Base-by-base conservation (phyloP, 139 green algal species). In the Nannochloris sp. region DNA sequence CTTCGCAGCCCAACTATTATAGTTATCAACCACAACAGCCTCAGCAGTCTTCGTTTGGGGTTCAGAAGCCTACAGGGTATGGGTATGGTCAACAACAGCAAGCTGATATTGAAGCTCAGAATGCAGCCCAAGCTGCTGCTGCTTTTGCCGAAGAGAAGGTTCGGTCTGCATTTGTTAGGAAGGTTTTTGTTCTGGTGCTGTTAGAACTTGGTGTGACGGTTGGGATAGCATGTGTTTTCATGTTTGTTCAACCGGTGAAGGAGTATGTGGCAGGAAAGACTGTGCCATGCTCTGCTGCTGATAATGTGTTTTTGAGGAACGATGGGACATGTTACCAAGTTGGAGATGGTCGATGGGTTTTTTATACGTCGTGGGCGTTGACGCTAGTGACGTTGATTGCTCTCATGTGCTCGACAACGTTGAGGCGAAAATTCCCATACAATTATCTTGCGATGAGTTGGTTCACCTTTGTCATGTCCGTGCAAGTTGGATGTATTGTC, bases 141-240 rank as follows among this genome's bases (percentile, higher is more conserved):
- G 26, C 49, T 6, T 83, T 82, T 65, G 62, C 66, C 16, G 65
- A 82, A 10, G 28, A 53, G 30, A 26, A 26, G 17, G 70, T 87
- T 16, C 67, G 81, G 17, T 66, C 70, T 12, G 74, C 64, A 12
- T 87, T 87, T 37, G 61, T 84, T 11, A 60, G 81, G 29, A 87
- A 87, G 59, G 80, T 84, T 45, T 53, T 79, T n/a, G 17, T 23
- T 25, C 71, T 85, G 3, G 72, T 87, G 23, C 23, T 64, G 2
- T 2, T 80, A 12, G 68, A 84, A 73, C 75, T 85, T 44, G 49
- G 46, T 2, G 55, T 87, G 51, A 87, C 81, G 6, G 56, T 80
- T 2, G 75, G 69, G 55, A 62, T 82, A 30, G 60, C 76, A 3
- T 60, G 56, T 37, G 59, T 65, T 6, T 87, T 81, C 66, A 64